Conservation (phyloP, 1,284 basidiomycete species). For the Hymenochaete sp. region DNA sequence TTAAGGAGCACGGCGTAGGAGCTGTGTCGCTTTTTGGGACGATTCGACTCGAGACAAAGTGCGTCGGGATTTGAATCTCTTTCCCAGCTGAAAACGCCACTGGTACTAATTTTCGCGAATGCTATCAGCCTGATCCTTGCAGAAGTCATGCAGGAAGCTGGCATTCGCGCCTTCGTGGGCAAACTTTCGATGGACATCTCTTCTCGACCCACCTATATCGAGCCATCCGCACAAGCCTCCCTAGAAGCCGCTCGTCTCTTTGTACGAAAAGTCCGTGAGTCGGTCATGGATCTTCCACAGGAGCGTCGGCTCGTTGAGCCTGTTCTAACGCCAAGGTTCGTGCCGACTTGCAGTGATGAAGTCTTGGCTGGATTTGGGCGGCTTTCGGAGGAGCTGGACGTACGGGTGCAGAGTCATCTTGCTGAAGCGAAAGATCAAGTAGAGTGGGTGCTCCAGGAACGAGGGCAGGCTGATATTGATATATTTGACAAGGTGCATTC, state of each 20-base stretch:
- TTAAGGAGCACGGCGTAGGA: constrained; percentile 68
- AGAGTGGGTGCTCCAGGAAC: constrained; percentile 53
- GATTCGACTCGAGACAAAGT: constrained; percentile 75
- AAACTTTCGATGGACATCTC: constrained; percentile 83
- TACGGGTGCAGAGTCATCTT: constrained; percentile 67
- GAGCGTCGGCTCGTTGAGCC: constrained; percentile 57
- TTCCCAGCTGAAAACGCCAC: not conserved
- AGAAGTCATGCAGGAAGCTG: constrained; percentile 57
- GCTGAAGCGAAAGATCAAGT: constrained; percentile 70
- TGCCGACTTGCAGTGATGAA: constrained; percentile 69
- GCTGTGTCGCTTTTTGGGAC: constrained; percentile 74
- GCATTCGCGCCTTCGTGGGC: constrained; percentile 71
- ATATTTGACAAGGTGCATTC: constrained; percentile 56
- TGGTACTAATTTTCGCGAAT: not conserved
- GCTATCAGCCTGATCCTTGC: constrained; percentile 61
- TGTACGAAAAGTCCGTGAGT: constrained; percentile 35
- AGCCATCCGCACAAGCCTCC: constrained; percentile 44
- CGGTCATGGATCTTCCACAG: constrained; percentile 33
- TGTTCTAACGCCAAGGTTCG: constrained; percentile 76
- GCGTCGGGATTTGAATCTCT: constrained; percentile 19
- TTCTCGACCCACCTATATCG: constrained; percentile 61
- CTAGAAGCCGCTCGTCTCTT: constrained; percentile 48
- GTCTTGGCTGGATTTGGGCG: constrained; percentile 52
- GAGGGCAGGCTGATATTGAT: constrained; percentile 60
- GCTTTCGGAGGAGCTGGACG: constrained; percentile 35